Percentiles rank a stretch among this genome's conserved stretches.
Evolutionary conservation across 2,329 filamentous ascomycete species (phyloP).

Genomic region (Aspergillus calidoustus): DNA sequence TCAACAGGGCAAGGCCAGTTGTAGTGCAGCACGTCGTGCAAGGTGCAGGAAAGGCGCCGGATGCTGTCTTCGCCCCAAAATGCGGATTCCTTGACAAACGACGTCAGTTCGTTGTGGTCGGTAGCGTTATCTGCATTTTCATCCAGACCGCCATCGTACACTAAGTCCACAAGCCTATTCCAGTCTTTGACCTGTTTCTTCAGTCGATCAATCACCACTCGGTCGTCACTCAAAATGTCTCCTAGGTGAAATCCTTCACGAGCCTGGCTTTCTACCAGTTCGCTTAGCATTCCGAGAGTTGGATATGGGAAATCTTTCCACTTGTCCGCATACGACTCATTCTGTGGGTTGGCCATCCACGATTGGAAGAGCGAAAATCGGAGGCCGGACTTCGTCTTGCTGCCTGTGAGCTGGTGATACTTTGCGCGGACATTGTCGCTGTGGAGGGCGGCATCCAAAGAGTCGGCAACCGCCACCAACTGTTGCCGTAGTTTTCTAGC

Average conservation of each 20-base stretch:
- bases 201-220: neutral
- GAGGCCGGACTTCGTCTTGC: neutral
- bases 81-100: neutral
- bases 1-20: slow-evolving; percentile 18
- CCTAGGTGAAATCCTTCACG: neutral
- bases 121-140: neutral
- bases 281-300: neutral
- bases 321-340: neutral
- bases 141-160: neutral
- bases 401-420: neutral
- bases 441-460: neutral
- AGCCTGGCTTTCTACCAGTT: neutral
- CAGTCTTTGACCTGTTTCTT: neutral
- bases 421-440: neutral
- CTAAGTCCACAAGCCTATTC: neutral
- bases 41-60: neutral
- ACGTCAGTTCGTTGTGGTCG: neutral
- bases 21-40: slow-evolving; percentile 14
- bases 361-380: neutral
- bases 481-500: neutral
- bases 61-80: slow-evolving; percentile 3
- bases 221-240: neutral
- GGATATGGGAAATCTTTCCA: neutral
- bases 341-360: neutral
- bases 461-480: neutral